phyloP scores from a whole-genome alignment of 192 early-diverging fungal species.

The Backusella mclennaniae region DNA sequence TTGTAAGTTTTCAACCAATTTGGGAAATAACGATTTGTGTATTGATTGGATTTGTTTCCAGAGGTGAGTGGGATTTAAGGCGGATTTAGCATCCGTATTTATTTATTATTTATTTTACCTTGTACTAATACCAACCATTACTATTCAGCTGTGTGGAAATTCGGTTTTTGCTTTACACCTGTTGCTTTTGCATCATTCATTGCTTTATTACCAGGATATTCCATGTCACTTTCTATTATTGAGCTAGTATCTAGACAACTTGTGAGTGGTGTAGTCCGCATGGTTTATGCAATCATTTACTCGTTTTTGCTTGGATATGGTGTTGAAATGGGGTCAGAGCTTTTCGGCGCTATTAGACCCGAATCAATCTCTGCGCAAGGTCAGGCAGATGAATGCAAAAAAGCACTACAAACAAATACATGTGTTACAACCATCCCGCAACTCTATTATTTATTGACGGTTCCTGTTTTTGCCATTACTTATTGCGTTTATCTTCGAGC shows the following conservation, averaged over 20 bases:
- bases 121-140: not conserved
- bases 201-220: conserved; percentile 73
- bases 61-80: conserved; percentile 15
- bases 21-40: conserved; percentile 49
- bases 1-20: conserved; percentile 45
- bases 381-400: not conserved
- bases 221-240: conserved; percentile 80
- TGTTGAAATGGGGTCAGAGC: conserved; percentile 53
- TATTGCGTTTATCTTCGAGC: conserved; percentile 47
- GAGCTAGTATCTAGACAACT: conserved; percentile 90
- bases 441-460: conserved; percentile 49
- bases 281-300: conserved; percentile 80
- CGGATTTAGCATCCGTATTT: not conserved
- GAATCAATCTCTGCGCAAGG: conserved; percentile 9
- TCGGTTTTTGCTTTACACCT: conserved; percentile 63
- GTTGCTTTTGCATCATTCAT: conserved; percentile 63
- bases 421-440: conserved; percentile 12
- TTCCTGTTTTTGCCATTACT: conserved; percentile 49
- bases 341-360: conserved; percentile 18
- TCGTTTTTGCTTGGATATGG: conserved; percentile 80
- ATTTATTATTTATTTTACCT: not conserved
- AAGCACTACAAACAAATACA: not conserved
- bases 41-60: conserved; percentile 45
- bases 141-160: conserved; percentile 31
- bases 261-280: conserved; percentile 84